Evolutionary conservation across 805 yeast genomes (phyloP).

Genomic region (Saccharomycopsis babjevae): DNA sequence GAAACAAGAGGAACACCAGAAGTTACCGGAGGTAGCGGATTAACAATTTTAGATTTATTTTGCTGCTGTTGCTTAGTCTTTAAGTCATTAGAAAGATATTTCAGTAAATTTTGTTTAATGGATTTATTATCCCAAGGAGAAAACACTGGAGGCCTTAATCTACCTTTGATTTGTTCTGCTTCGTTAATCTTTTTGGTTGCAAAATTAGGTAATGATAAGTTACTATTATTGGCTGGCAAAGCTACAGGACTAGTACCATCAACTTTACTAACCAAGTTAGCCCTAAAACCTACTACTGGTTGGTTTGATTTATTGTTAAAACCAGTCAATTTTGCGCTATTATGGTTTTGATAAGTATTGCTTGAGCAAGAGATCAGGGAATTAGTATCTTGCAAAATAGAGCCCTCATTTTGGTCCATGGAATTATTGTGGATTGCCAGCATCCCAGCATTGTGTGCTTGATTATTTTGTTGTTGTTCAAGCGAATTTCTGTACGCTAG

Average conservation of each 20-base stretch:
- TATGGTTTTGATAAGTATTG: not conserved
- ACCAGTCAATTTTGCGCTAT: not conserved
- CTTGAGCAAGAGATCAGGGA: not conserved
- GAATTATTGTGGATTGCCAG: not conserved
- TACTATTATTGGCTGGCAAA: slow-evolving; percentile 12
- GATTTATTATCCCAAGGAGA: slow-evolving; percentile 58
- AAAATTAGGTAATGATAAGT: not conserved
- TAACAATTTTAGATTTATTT: not conserved
- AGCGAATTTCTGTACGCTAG: not conserved
- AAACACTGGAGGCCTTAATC: slow-evolving; percentile 65
- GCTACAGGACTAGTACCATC: slow-evolving; percentile 2
- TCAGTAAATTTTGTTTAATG: slow-evolving; percentile 6
- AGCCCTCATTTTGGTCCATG: not conserved
- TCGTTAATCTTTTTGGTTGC: slow-evolving; percentile 34
- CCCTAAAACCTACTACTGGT: slow-evolving; percentile 13
- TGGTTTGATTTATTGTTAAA: not conserved
- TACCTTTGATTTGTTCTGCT: slow-evolving; percentile 44
- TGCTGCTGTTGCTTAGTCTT: slow-evolving; percentile 24
- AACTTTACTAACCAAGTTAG: slow-evolving; percentile 14
- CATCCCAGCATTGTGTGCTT: not conserved
- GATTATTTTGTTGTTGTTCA: not conserved
- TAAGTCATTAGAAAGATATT: slow-evolving; percentile 4
- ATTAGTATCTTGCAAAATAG: not conserved
- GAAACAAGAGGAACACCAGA: not conserved
- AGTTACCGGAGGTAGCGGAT: not conserved